Evolutionary conservation across 129 eudicot genomes (phyloP).

Genomic region (Saposhnikovia divaricata): DNA sequence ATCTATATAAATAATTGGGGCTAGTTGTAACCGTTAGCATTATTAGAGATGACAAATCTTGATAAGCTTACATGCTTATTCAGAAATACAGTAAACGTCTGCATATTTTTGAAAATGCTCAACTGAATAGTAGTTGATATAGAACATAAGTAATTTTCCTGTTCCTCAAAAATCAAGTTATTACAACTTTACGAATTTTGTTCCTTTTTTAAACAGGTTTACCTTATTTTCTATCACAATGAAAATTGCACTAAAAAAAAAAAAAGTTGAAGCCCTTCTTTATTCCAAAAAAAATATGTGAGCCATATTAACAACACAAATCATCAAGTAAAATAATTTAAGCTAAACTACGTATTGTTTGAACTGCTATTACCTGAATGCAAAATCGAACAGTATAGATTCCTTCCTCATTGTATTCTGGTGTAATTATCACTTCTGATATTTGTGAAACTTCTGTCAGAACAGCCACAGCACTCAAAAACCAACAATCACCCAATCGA

Average conservation of each 20-base stretch:
- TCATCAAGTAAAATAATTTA: background rate
- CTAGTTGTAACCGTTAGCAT: no score
- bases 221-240: background rate
- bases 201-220: background rate
- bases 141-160: background rate
- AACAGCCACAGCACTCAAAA: slow-evolving; percentile 99
- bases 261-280: background rate
- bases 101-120: background rate
- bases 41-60: no score
- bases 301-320: background rate
- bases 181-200: background rate
- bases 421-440: slow-evolving; percentile 93
- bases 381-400: slow-evolving; percentile 97
- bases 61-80: background rate
- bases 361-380: slow-evolving; percentile 57
- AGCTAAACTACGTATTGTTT: background rate
- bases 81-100: background rate
- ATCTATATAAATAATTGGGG: no score
- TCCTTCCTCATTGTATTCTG: slow-evolving; percentile 94
- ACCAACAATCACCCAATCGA: slow-evolving; percentile 98
- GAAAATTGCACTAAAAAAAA: background rate
- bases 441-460: slow-evolving; percentile 84
- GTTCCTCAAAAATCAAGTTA: background rate
- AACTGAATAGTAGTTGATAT: background rate
- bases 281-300: background rate